These are phyloP conservation scores for Kodamaea fungicola DNA, from an alignment of 1,139 yeast genomes.

Conservation along the genomic window DNA sequence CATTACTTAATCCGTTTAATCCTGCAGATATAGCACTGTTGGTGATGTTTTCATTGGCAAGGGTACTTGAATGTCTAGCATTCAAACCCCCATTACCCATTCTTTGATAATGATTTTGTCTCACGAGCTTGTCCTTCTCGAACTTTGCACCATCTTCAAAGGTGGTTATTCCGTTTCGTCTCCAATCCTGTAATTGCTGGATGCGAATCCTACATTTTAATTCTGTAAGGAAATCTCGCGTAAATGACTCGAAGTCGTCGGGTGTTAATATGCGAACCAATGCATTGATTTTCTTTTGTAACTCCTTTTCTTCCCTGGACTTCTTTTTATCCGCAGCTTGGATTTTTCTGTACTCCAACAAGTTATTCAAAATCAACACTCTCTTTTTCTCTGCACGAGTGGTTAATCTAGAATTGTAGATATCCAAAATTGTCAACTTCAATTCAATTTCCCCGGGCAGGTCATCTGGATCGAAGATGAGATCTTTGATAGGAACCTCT, in stretches of 20 bases:
- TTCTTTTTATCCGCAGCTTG: slow-evolving; percentile 74
- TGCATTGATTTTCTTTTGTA: slow-evolving; percentile 71
- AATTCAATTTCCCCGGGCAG: slow-evolving; percentile 82
- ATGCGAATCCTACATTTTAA: slow-evolving; percentile 76
- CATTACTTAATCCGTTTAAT: slow-evolving; percentile 16
- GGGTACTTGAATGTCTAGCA: slow-evolving; percentile 22
- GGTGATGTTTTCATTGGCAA: slow-evolving; percentile 9
- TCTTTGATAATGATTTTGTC: slow-evolving; percentile 58
- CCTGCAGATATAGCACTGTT: slow-evolving; percentile 2
- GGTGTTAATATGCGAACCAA: slow-evolving; percentile 79
- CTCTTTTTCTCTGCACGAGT: slow-evolving; percentile 92
- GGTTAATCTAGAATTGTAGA: slow-evolving; percentile 84
- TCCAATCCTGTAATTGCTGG: slow-evolving; percentile 89
- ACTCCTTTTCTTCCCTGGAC: slow-evolving; percentile 84
- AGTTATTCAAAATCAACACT: slow-evolving; percentile 66
- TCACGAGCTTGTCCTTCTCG: slow-evolving; percentile 78
- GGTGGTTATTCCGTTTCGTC: slow-evolving; percentile 82
- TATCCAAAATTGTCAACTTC: slow-evolving; percentile 81
- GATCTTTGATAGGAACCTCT: slow-evolving; percentile 88
- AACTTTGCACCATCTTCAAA: slow-evolving; percentile 80
- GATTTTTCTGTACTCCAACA: slow-evolving; percentile 83
- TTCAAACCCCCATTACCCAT: slow-evolving; percentile 45
- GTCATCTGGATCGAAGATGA: slow-evolving; percentile 93
- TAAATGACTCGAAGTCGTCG: slow-evolving; percentile 71
- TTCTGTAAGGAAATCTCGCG: slow-evolving; percentile 72